Evolutionary conservation across 257 asterid species (phyloP).

Genomic region (Ehretia macrophylla): DNA sequence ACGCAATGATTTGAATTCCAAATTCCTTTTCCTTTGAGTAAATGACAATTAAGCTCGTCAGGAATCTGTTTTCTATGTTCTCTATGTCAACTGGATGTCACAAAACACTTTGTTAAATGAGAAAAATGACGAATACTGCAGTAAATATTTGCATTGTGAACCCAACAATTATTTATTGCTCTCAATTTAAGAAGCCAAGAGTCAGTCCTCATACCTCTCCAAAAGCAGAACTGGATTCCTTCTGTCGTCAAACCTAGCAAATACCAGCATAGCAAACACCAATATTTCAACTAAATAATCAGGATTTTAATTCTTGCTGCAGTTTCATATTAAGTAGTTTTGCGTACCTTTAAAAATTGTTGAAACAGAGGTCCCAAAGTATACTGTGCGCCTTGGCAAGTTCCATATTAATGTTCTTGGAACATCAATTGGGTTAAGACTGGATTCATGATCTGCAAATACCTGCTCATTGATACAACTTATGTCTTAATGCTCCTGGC

Average conservation of each 20-base stretch:
- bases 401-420: constrained; percentile 74
- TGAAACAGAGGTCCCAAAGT: constrained; percentile 86
- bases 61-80: too few relatives aligned
- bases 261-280: constrained; percentile 15
- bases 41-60: too few relatives aligned
- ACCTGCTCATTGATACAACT: constrained; percentile 43
- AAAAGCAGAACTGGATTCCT: constrained; percentile 76
- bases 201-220: constrained; percentile 61
- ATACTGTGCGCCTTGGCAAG: constrained; percentile 74
- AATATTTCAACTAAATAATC: background rate
- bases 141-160: too few relatives aligned
- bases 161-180: too few relatives aligned
- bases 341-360: constrained; percentile 71
- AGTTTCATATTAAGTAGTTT: constrained; percentile 2
- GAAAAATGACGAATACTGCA: too few relatives aligned
- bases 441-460: constrained; percentile 84
- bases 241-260: constrained; percentile 69
- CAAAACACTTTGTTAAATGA: too few relatives aligned
- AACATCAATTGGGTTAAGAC: constrained; percentile 67
- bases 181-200: too few relatives aligned
- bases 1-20: too few relatives aligned
- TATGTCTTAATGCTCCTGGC: background rate
- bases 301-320: constrained; percentile 6
- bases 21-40: too few relatives aligned
- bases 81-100: too few relatives aligned